phyloP scores from a whole-genome alignment of 83 land plant species.

The Thuja plicata region DNA sequence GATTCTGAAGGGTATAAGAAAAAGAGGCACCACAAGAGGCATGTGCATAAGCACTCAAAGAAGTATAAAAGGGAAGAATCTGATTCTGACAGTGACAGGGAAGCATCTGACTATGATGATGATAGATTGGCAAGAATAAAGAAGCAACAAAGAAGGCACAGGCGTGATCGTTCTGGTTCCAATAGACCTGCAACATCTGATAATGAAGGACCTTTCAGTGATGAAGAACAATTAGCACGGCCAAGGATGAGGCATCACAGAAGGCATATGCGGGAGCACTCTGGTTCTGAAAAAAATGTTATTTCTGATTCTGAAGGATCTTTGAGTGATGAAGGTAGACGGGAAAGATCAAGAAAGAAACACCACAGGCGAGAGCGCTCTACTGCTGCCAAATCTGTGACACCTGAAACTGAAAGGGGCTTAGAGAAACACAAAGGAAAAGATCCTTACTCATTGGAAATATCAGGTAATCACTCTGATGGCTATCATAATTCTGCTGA shows the following conservation, averaged over 20 bases:
- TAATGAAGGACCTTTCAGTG: conserved; percentile 35
- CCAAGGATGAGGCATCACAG: conserved; percentile 15
- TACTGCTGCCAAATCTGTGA: conserved; percentile 11
- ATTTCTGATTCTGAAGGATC: conserved; percentile 38
- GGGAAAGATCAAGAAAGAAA: conserved; percentile 18
- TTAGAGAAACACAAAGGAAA: neutral
- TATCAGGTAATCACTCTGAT: neutral
- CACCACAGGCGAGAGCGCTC: neutral
- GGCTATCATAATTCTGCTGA: conserved; percentile 17
- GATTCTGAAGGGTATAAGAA: conserved; percentile 4
- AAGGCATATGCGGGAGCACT: conserved; percentile 10
- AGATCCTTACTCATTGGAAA: neutral
- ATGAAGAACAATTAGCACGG: conserved; percentile 15
- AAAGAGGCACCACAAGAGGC: conserved; percentile 23
- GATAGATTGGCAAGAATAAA: conserved; percentile 2
- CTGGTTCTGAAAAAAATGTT: conserved; percentile 13
- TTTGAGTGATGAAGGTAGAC: conserved; percentile 25
- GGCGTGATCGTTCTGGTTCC: neutral
- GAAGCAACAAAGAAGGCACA: conserved; percentile 20
- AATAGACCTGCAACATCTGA: conserved; percentile 21
- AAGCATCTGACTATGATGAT: conserved; percentile 17
- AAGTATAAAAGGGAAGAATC: conserved; percentile 25
- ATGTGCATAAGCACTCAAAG: conserved; percentile 15
- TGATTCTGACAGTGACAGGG: conserved; percentile 13
- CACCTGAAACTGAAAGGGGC: conserved; percentile 28